Evolutionary conservation across 164 flowering plant genomes (phyloP).

Genomic region (Vitis vinifera): ASM3070453v1 NC_081812.1:19009001-19009500

Average conservation of each 20-base stretch:
- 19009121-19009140: conserved; percentile 50
- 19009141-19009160: conserved; percentile 72
- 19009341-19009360: conserved; percentile 60
- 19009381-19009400: conserved; percentile 78
- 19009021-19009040: conserved; percentile 51
- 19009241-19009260: conserved; percentile 25
- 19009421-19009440: conserved; percentile 29
- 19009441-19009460: conserved; percentile 54
- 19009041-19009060: conserved; percentile 64
- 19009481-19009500: conserved; percentile 28
- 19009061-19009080: conserved; percentile 39
- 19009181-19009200: conserved; percentile 64
- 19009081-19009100: conserved; percentile 41
- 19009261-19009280: conserved; percentile 19
- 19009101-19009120: conserved; percentile 23
- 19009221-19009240: conserved; percentile 57
- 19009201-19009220: conserved; percentile 46
- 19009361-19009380: conserved; percentile 63
- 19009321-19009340: conserved; percentile 47
- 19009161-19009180: conserved; percentile 50
- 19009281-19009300: conserved; percentile 45
- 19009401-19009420: conserved; percentile 40
- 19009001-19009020: conserved; percentile 60
- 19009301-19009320: conserved; percentile 54
- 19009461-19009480: conserved; percentile 34